Evolutionary conservation across 352 stramenopile species (phyloP).

Genomic region (Hyaloperonospora brassicae): DNA sequence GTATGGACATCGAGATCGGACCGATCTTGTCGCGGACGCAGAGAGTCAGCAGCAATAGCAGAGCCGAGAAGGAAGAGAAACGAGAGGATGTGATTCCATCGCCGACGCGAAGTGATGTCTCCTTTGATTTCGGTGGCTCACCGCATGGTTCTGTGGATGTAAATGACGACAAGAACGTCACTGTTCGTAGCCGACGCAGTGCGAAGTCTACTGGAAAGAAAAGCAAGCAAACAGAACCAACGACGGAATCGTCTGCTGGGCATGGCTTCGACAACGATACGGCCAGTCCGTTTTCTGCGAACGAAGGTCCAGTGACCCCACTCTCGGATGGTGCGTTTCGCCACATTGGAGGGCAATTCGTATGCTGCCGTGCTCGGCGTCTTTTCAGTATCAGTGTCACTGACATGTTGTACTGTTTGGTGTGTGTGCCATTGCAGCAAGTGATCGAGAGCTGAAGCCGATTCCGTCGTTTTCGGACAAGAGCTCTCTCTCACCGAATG

Average conservation of each 20-base stretch:
- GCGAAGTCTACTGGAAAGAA: conserved; percentile 18
- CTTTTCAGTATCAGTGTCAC: background rate
- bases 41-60: conserved; percentile 19
- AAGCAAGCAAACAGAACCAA: conserved; percentile 17
- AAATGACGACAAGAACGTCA: conserved; percentile 21
- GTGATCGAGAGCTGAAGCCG: conserved; percentile 47
- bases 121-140: conserved; percentile 37
- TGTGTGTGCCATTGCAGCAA: conserved; percentile 27
- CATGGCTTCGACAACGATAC: conserved; percentile 39
- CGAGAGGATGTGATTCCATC: conserved; percentile 13
- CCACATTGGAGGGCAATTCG: background rate
- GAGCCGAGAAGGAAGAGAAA: conserved; percentile 17
- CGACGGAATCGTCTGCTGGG: conserved; percentile 36
- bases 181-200: conserved; percentile 14
- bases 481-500: conserved; percentile 37
- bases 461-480: conserved; percentile 55
- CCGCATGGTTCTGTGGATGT: conserved; percentile 27
- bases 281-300: conserved; percentile 50
- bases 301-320: conserved; percentile 52
- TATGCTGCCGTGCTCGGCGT: background rate
- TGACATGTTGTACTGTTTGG: conserved; percentile 9
- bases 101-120: conserved; percentile 24
- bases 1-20: conserved; percentile 27
- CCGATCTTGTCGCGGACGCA: conserved; percentile 21
- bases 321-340: conserved; percentile 52